These are phyloP conservation scores for Boletellus emodensis DNA, from an alignment of 768 basidiomycete genomes.

Conservation along the genomic window DNA sequence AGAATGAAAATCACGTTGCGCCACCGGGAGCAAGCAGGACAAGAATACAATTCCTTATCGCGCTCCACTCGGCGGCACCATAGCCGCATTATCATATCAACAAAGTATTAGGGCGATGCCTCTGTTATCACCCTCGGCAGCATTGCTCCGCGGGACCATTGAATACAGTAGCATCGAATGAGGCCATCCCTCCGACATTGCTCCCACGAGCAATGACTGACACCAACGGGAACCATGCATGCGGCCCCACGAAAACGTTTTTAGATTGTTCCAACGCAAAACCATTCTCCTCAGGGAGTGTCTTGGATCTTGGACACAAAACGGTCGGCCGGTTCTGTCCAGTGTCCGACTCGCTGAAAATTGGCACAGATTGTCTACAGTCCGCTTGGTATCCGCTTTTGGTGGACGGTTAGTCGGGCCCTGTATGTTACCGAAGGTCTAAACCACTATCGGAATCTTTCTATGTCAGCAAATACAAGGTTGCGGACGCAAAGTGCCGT, in stretches of 20 bases:
- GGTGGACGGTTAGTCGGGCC: too few species aligned
- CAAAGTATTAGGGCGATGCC: not conserved
- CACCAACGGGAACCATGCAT: not conserved
- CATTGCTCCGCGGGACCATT: not conserved
- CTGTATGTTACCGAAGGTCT: too few species aligned
- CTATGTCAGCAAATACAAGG: too few species aligned
- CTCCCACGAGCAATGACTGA: not conserved
- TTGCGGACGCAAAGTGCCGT: too few species aligned
- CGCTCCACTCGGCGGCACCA: not conserved
- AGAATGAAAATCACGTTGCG: constrained; percentile 3
- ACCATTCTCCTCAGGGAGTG: too few species aligned
- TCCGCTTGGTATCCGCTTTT: not conserved
- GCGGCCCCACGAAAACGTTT: too few species aligned
- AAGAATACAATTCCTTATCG: too few species aligned
- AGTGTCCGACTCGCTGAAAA: too few species aligned
- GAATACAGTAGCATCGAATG: not conserved
- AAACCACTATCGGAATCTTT: too few species aligned
- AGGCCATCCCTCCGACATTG: not conserved
- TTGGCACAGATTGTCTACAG: not conserved
- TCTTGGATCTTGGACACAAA: too few species aligned
- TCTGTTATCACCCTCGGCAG: not conserved
- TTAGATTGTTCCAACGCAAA: too few species aligned
- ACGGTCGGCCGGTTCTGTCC: too few species aligned
- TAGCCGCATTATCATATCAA: not conserved
- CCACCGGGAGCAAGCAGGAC: not conserved